Evolutionary conservation across 2,329 filamentous ascomycete species (phyloP), one percentile per base, ranked within the genome.

Genomic region (Aaosphaeria arxii): DNA sequence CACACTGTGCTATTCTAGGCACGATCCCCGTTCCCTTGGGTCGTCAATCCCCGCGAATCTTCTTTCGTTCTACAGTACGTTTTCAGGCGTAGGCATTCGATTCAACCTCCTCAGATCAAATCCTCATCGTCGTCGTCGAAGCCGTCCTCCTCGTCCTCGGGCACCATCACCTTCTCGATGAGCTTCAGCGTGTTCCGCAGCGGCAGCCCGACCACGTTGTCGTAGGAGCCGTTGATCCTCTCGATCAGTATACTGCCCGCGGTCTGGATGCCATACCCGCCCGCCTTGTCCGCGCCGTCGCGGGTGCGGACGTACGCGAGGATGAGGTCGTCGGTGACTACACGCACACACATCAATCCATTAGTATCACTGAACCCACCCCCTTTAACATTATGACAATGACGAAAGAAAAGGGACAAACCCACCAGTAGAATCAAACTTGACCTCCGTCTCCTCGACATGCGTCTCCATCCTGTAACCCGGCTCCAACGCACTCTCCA

Each of bases 281-380:
- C 94, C 0, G 94, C 94, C 77, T 97, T 99, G 71, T 97, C 94
- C 7, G 84, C 91, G 2, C 94, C 94, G 76, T 99, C 94, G 47
- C 92, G 80, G 24, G 92, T 96, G 63, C 79, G 81, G 49, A 91
- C 87, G 66, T 91, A 91, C 45, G 81, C 82, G 58, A 89, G 76
- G 50, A 97, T 85, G 57, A 96, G 81, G 50, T 95, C 91, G 73
- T 99, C 92, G 11, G 84, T 83, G 4, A 86, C 77, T 71, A 31
- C 7, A 24, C 17, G 17, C 3, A 2, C 17, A 24, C 17, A 2
- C 17, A 24, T 3, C 17, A 24, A 24, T 24, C 17, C 17, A 24
- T 24, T 24, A 24, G 17, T 3, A 24, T 24, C 17, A 24, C 3
- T 24, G 17, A 24, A 24, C 17, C 17, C 17, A 2, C 17, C 17